Base-by-base conservation (phyloP, 2,329 filamentous ascomycete genomes). In the Pestalotiopsis sp. region DNA sequence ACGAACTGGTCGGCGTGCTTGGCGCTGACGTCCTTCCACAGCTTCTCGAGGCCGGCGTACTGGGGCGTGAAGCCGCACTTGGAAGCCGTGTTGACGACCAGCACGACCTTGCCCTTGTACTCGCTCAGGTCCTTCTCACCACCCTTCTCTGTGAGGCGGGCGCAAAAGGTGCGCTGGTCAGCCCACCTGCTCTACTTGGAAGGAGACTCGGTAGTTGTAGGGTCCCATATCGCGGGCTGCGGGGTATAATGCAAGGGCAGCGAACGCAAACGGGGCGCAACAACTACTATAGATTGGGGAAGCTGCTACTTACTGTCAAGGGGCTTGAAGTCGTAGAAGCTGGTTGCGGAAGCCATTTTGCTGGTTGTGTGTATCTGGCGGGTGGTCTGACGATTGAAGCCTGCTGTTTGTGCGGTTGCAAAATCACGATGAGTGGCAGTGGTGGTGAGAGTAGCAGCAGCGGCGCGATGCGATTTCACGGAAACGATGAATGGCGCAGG, bases 21-120 rank as follows among this genome's bases (percentile, higher is more conserved):
- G 73, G 85, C 85, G 75, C 89, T 90, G 78, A 98, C 77, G 68
- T 85, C 82, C 81, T 97, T 93, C 89, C 97, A 97, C 72, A 99
- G 89, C 77, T 89, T 91, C 85, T 99, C 95, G 65, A 99, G 92
- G 39, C 93, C 93, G 71, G 89, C 91, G 83, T 96, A 98, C 83
- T 99, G 96, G 13, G 94, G 94, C 2, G 96, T 98, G 89, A 98
- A 98, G 81, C 96, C 95, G 86, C 96, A 99, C 86, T 98, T 98
- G 81, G 93, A 97, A 75, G 96, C 96, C 1, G 95, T 98, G 90
- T 99, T 99, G 84, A 99, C 94, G 77, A 97, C 87, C 70, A 99
- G 91, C 75, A 98, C 90, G 74, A 98, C 95, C 83, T 98, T 98
- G 87, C 92, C 93, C 81, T 93, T 90, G 84, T 94, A 93, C 70